Evolutionary conservation across 176 grass and related monocot genomes (phyloP).

Genomic region (Guadua angustifolia): DNA sequence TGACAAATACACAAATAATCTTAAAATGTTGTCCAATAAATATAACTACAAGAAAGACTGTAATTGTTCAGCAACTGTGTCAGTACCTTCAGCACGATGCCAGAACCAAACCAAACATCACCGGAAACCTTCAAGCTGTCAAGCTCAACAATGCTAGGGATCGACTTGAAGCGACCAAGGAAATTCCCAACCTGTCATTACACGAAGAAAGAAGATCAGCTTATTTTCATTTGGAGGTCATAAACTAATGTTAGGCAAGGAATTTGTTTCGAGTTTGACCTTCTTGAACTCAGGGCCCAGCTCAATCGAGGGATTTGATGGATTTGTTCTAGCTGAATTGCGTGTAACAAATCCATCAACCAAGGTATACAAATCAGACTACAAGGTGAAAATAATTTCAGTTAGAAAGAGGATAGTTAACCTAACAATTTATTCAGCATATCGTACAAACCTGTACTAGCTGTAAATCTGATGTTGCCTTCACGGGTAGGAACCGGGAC

Average conservation of each 20-base stretch:
- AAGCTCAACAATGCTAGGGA: constrained; percentile 93
- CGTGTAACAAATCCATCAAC: constrained; percentile 89
- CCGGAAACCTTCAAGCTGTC: constrained; percentile 93
- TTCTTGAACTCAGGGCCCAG: constrained; percentile 95
- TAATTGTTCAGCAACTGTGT: constrained; percentile 21
- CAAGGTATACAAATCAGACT: constrained; percentile 96
- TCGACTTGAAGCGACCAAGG: constrained; percentile 83
- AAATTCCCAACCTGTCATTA: constrained; percentile 69
- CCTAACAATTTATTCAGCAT: neutral
- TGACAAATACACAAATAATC: neutral
- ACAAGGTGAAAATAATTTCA: constrained; percentile 17
- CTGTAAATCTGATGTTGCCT: constrained; percentile 89
- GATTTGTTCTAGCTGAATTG: constrained; percentile 68
- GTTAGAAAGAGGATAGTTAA: neutral
- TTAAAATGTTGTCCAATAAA: neutral
- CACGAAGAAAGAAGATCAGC: constrained; percentile 14
- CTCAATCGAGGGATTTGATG: constrained; percentile 83
- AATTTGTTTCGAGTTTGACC: constrained; percentile 49
- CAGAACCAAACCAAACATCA: constrained; percentile 83
- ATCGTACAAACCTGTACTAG: constrained; percentile 73
- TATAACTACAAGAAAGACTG: constrained; percentile 22
- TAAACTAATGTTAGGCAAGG: neutral
- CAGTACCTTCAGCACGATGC: constrained; percentile 78
- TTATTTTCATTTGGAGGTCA: neutral
- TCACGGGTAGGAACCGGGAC: constrained; percentile 85